Conservation (phyloP, 176 grass and related monocot genomes). For the Areca catechu region DNA sequence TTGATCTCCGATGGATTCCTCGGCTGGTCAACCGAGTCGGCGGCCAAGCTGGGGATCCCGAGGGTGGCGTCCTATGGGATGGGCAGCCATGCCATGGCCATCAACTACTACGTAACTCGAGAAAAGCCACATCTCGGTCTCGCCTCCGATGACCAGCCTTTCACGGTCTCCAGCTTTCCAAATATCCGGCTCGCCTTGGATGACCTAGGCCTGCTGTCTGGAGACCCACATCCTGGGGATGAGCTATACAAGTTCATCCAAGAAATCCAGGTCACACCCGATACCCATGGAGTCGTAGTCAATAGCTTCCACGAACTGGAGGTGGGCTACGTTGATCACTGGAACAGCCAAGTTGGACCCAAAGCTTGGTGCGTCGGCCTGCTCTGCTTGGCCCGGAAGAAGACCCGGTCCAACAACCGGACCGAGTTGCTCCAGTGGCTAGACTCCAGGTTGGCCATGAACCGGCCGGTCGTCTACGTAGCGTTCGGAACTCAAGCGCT, state of each 20-base stretch:
- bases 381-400: slow-evolving; percentile 25
- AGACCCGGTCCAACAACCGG: background rate
- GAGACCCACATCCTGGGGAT: slow-evolving; percentile 12
- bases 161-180: slow-evolving; percentile 19
- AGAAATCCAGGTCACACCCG: background rate
- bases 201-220: background rate
- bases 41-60: slow-evolving; percentile 29
- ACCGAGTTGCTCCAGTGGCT: slow-evolving; percentile 18
- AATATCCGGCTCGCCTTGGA: slow-evolving; percentile 32
- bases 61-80: slow-evolving; percentile 26
- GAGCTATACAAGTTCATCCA: slow-evolving; percentile 22
- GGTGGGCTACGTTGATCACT: slow-evolving; percentile 22
- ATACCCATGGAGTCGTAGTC: slow-evolving; percentile 19
- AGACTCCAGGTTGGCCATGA: slow-evolving; percentile 24
- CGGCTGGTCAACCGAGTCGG: slow-evolving; percentile 25
- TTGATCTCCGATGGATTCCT: slow-evolving; percentile 24
- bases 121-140: slow-evolving; percentile 24
- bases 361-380: slow-evolving; percentile 37
- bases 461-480: slow-evolving; percentile 36
- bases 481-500: slow-evolving; percentile 47
- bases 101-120: rapidly evolving
- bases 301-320: slow-evolving; percentile 54
- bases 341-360: background rate
- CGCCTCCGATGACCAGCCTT: slow-evolving; percentile 26
- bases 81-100: slow-evolving; percentile 14